Base-by-base conservation (phyloP, 1,284 basidiomycete species). In the Cryptococcus deneoformans region DNA sequence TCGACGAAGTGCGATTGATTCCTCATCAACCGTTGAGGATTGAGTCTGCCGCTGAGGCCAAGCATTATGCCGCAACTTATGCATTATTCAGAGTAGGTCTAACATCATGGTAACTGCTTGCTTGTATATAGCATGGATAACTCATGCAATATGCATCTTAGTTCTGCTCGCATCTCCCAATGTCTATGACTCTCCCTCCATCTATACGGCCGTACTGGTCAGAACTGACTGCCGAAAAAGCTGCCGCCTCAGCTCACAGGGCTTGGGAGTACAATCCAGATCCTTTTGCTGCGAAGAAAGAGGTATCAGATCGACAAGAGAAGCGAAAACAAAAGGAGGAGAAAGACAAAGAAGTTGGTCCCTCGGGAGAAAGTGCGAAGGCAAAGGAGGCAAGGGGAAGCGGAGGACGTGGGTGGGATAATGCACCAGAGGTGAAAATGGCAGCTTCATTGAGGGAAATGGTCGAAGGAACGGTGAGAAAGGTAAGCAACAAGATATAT, bases 21-120 rank as follows among this genome's bases (percentile, higher is more conserved):
- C 87, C 91, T 4, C 84, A 87, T 68, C 86, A 86, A 6, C 82
- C 86, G 11, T 82, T 87, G 66, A 73, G 82, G 46, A 80, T 84
- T 53, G 81, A 83, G 5, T 85, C 85, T 16, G 82, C 84, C 3
- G 72, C 87, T 35, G 87, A 92, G 77, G 90, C 90, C 16, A 86
- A 85, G 50, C 92, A 94, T 69, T 92, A 87, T 84, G 90, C 87
- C 24, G 90, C 91, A 29, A 89, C 89, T 3, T 92, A 92, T 67
- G 90, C 90, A 35, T 76, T 94, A 55, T 90, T 92, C 77, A 85
- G 91, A 61, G 89, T 91, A 72, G 76, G 88, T 53, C 44, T 50
- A 6, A 11, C 20, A 4, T 53, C 37, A n/a, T 38, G 50, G 40
- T 10, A 40, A 16, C 46, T 36, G 5, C 10, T 16, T 2, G 49